Evolutionary conservation across 1,139 yeast genomes (phyloP).

Genomic region (Yamadazyma taylorii): DNA sequence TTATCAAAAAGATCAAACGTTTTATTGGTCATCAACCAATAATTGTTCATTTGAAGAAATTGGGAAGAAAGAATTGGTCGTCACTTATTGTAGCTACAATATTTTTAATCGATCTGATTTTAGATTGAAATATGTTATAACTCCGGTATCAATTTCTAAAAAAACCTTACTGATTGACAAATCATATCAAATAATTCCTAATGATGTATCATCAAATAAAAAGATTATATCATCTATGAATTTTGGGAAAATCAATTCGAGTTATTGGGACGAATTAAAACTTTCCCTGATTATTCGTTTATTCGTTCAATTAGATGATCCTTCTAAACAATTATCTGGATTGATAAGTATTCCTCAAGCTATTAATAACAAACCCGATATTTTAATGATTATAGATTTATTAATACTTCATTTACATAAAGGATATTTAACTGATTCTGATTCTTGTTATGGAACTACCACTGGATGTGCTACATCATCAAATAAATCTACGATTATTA

Average conservation of each 20-base stretch:
- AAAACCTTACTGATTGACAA: conserved; percentile 27
- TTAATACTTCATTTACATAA: conserved; percentile 26
- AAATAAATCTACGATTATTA: conserved; percentile 2
- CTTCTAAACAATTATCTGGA: conserved; percentile 34
- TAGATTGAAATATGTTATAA: conserved; percentile 35
- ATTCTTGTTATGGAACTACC: conserved; percentile 27
- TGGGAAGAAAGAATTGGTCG: conserved; percentile 35
- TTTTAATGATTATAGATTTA: conserved; percentile 19
- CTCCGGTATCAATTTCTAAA: conserved; percentile 22
- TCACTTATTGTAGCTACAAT: conserved; percentile 52
- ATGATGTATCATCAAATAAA: conserved; percentile 16
- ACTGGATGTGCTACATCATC: conserved; percentile 32
- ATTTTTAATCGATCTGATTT: conserved; percentile 50
- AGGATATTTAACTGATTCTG: conserved; percentile 31
- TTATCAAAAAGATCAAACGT: conserved; percentile 18
- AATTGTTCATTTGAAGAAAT: conserved; percentile 15
- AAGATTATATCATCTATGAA: conserved; percentile 19
- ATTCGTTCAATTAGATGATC: conserved; percentile 35
- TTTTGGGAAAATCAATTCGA: conserved; percentile 18
- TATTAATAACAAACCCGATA: conserved; percentile 17
- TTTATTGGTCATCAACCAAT: conserved; percentile 14
- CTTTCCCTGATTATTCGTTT: conserved; percentile 37
- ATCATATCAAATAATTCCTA: conserved; percentile 30
- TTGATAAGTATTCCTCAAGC: conserved; percentile 30
- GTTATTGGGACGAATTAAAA: conserved; percentile 38